These are phyloP conservation scores for Schizophyllum amplum DNA, from an alignment of 1,284 basidiomycete species.

Conservation along the genomic window DNA sequence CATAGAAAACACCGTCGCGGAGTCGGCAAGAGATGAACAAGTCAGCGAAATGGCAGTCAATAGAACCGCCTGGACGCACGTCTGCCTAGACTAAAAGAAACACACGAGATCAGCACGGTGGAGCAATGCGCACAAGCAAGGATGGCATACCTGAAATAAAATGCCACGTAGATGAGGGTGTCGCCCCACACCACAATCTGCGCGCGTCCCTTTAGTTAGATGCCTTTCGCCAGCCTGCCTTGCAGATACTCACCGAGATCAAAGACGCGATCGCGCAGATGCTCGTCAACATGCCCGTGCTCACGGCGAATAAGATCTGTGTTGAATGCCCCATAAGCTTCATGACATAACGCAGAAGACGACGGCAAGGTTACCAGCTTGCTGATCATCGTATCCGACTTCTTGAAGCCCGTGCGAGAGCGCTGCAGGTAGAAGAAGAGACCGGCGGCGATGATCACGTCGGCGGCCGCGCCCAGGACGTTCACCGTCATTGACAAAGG, in stretches of 20 bases:
- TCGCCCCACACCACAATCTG: conserved; percentile 40
- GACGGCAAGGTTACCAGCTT: conserved; percentile 37
- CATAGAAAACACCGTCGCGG: neutral
- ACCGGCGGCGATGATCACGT: conserved; percentile 41
- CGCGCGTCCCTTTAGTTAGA: neutral
- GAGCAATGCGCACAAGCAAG: neutral
- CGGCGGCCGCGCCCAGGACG: conserved; percentile 39
- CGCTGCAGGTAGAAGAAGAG: conserved; percentile 41
- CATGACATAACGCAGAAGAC: neutral
- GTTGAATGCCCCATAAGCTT: neutral
- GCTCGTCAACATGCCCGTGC: conserved; percentile 46
- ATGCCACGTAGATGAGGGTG: conserved; percentile 47
- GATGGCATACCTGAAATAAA: conserved; percentile 35
- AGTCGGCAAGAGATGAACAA: neutral
- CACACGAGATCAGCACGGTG: neutral
- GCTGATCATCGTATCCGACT: conserved; percentile 50
- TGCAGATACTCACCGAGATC: conserved; percentile 31
- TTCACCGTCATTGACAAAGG: conserved; percentile 37
- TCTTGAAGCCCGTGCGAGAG: conserved; percentile 45
- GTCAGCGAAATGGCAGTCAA: neutral
- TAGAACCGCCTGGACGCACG: conserved; percentile 23
- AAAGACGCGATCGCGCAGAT: conserved; percentile 48
- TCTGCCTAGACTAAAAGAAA: conserved; percentile 30
- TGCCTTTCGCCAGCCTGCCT: neutral
- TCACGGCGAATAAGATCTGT: conserved; percentile 46